Evolutionary conservation across 352 stramenopile genomes (phyloP).

Genomic region (Globisporangium solare): DNA sequence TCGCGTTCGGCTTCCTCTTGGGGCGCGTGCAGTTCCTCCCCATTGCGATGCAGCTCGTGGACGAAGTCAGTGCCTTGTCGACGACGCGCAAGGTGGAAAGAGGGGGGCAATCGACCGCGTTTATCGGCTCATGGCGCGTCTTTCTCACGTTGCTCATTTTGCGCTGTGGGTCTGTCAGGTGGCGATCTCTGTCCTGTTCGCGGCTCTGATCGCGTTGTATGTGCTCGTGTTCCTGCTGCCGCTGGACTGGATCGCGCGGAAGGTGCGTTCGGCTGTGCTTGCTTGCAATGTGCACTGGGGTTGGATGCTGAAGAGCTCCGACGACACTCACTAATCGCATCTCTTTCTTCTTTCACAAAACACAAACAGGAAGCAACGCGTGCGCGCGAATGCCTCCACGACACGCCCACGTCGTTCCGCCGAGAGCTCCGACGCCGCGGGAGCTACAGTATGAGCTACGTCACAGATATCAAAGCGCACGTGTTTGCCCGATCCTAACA

Average conservation of each 20-base stretch:
- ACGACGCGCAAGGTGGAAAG: conserved; percentile 47
- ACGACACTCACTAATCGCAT: background rate
- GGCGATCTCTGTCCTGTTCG: conserved; percentile 35
- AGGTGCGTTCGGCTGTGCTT: conserved; percentile 16
- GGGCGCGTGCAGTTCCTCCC: conserved; percentile 51
- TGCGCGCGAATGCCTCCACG: conserved; percentile 8
- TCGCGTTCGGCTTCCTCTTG: conserved; percentile 61
- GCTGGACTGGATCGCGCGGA: conserved; percentile 38
- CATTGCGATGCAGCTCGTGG: conserved; percentile 33
- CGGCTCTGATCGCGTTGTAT: conserved; percentile 54
- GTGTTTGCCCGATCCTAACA: conserved; percentile 62
- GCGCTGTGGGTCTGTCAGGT: conserved; percentile 15
- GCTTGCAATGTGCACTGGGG: background rate
- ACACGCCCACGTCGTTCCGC: conserved; percentile 62
- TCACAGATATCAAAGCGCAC: conserved; percentile 85
- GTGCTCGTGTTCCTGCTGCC: conserved; percentile 54
- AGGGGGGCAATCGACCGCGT: background rate
- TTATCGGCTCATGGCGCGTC: background rate
- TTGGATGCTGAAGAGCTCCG: background rate
- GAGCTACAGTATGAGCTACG: conserved; percentile 87
- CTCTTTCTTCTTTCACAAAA: background rate
- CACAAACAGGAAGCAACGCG: conserved; percentile 21
- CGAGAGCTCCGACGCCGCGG: conserved; percentile 73
- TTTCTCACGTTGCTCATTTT: too few species aligned
- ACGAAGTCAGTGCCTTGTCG: conserved; percentile 42